These are phyloP conservation scores for Linanthus parryae DNA, from an alignment of 148 eudicot species.

Conservation along the genomic window DNA sequence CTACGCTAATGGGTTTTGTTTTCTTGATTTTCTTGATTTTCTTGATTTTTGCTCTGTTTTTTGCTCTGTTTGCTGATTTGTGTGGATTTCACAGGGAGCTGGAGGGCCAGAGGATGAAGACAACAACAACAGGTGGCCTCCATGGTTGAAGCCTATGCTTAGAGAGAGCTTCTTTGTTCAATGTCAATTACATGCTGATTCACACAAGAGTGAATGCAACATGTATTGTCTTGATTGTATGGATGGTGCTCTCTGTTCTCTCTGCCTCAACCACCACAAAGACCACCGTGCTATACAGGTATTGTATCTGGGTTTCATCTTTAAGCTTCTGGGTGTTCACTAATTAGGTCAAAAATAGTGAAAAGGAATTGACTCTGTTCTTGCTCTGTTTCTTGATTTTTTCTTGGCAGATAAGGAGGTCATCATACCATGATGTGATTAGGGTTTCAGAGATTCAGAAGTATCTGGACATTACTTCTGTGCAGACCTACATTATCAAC, in stretches of 20 bases:
- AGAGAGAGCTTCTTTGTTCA: slow-evolving; percentile 62
- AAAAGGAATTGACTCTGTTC: background rate
- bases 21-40: background rate
- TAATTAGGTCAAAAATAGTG: background rate
- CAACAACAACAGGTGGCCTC: slow-evolving; percentile 61
- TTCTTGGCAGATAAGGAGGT: slow-evolving; percentile 65
- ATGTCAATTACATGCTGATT: slow-evolving; percentile 65
- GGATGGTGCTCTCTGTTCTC: slow-evolving; percentile 68
- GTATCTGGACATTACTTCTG: slow-evolving; percentile 62
- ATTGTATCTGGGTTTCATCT: background rate
- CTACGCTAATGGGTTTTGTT: background rate
- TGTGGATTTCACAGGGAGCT: slow-evolving; percentile 29
- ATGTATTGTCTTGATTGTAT: slow-evolving; percentile 91
- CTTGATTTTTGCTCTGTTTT: background rate
- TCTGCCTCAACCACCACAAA: slow-evolving; percentile 57
- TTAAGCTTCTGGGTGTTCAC: slow-evolving; percentile 1
- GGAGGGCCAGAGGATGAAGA: slow-evolving; percentile 79
- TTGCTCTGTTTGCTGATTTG: background rate
- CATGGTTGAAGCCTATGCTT: slow-evolving; percentile 69
- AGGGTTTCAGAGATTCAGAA: slow-evolving; percentile 81
- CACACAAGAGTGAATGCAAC: slow-evolving; percentile 89
- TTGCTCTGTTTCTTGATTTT: background rate
- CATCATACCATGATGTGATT: slow-evolving; percentile 96
- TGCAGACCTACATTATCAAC: slow-evolving; percentile 87
- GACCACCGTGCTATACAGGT: slow-evolving; percentile 89